Conservation (phyloP, 805 yeast genomes). For the Saccharomycopsis sp. region DNA sequence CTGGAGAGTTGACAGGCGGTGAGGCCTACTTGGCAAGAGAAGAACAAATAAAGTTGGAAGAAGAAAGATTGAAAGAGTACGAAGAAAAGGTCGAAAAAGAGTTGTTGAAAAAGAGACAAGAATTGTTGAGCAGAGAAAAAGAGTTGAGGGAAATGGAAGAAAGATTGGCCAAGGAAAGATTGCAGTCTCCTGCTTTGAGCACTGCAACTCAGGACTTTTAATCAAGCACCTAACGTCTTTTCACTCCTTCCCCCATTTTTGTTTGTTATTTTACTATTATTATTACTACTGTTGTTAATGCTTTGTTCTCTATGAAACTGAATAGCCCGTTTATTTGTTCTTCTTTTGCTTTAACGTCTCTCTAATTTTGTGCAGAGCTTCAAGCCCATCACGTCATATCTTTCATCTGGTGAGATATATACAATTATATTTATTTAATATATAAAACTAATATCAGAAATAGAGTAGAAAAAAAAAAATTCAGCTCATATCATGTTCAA, state of each 20-base stretch:
- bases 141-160: conserved; percentile 78
- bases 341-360: not conserved
- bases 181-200: conserved; percentile 13
- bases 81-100: conserved; percentile 89
- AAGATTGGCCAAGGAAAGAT: conserved; percentile 31
- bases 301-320: not conserved
- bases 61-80: conserved; percentile 75
- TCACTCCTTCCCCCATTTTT: not conserved
- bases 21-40: conserved; percentile 58
- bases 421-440: no score
- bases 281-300: not conserved
- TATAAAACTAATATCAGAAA: no score
- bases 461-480: no score
- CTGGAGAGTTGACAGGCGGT: conserved; percentile 23
- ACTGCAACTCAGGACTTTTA: conserved; percentile 1
- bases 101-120: conserved; percentile 69
- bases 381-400: no score
- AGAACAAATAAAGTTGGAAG: conserved; percentile 83
- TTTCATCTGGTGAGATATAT: no score
- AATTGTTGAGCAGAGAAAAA: conserved; percentile 73
- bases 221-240: not conserved
- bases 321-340: not conserved
- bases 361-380: not conserved
- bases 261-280: not conserved
- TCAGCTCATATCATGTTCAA: no score